Evolutionary conservation across 805 yeast species (phyloP), one percentile per base, ranked within the genome.

Genomic region (Ogataea kodamae): DNA sequence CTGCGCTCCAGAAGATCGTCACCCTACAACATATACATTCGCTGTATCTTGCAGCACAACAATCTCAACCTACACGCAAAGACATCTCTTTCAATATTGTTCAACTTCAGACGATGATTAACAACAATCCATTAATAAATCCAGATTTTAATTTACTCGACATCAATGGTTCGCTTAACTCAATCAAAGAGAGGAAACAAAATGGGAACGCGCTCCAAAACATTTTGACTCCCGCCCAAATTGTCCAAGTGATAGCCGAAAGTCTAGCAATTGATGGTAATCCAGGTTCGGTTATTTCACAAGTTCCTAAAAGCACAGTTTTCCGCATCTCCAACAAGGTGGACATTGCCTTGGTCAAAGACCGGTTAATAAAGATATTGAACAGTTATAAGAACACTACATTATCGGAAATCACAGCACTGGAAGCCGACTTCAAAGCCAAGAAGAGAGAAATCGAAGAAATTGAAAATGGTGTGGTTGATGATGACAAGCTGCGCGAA

Each of bases 381-480:
- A 57, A 57, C 30, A 48, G 46, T 25, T 61, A 60, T 35, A 60
- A 59, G 34, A 57, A 57, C 28, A 40, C 52, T 9, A 50, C 64
- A 2, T 38, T 61, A 11, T 45, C 45, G 11, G 64, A 59, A 22
- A 56, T 61, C 39, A 65, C 70, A 16, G 54, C 54, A 37, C 59
- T 67, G 9, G 74, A 69, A 40, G 41, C 44, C 20, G 55, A 50
- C 10, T 67, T 62, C 48, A 56, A 55, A 24, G 47, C 35, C 12
- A 60, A 58, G 26, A 54, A 57, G 27, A 44, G 46, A 9, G 72
- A 68, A 36, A 66, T 69, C 6, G 63, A 61, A 16, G 48, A 55
- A 43, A 65, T 69, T 10, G 70, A 65, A 30, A 50, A 53, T 22
- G 72, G 73, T 1, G 58, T 58, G 32, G 51, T 67, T 43, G 68